Percentiles rank a stretch among this genome's conserved stretches.
phyloP scores from a whole-genome alignment of 2,329 filamentous ascomycete genomes.

The Exophiala xenobiotica region DNA sequence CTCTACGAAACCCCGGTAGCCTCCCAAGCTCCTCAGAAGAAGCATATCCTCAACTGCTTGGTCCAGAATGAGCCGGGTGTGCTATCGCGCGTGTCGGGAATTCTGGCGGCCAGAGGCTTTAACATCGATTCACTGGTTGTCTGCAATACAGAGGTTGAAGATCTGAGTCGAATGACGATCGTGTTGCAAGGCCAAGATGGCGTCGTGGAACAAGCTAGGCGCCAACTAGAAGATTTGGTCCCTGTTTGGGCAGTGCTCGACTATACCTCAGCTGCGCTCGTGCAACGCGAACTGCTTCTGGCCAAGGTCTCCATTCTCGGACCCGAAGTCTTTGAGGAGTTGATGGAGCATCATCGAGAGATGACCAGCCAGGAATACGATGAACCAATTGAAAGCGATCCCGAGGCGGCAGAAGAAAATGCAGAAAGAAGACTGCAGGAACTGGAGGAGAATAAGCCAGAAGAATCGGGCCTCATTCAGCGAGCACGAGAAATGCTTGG shows the following conservation, averaged over 20 bases:
- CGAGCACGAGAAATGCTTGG: conserved; percentile 29
- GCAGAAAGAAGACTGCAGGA: conserved; percentile 32
- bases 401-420: conserved; percentile 38
- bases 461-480: conserved; percentile 26
- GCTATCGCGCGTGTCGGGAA: conserved; percentile 91
- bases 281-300: conserved; percentile 91
- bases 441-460: conserved; percentile 40
- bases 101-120: conserved; percentile 92
- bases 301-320: conserved; percentile 96
- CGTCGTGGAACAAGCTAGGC: conserved; percentile 92
- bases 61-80: conserved; percentile 99
- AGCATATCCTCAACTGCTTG: conserved; percentile 95
- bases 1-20: conserved; percentile 95
- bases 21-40: conserved; percentile 79
- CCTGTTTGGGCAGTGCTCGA: conserved; percentile 98
- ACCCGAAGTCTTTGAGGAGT: conserved; percentile 96
- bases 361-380: conserved; percentile 61
- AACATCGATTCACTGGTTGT: conserved; percentile 99
- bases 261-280: conserved; percentile 87
- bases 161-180: conserved; percentile 97
- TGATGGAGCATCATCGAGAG: conserved; percentile 92
- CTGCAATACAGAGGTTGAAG: conserved; percentile 95
- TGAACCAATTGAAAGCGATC: conserved; percentile 28
- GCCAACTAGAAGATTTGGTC: conserved; percentile 93
- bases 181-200: conserved; percentile 94